Evolutionary conservation across 345 rosid genomes (phyloP), one percentile per base, ranked within the genome.

Genomic region (Erodium maritimum): DNA sequence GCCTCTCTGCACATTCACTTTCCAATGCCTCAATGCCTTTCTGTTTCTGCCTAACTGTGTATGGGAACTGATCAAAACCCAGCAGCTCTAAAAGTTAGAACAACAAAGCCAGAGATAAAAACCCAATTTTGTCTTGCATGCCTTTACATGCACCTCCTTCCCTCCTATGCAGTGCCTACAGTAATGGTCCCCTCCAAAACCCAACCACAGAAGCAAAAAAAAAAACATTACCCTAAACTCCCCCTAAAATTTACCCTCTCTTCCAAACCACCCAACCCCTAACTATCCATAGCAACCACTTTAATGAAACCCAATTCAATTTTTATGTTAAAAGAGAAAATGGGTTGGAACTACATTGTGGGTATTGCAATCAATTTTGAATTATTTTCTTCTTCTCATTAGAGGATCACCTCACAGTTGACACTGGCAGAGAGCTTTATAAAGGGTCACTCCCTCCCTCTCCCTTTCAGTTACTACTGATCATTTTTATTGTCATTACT

Each of bases 391-490:
- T 18, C 22, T 13, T 52, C 20, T 17, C 20, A 52, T 52, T 11
- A 22, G 55, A 45, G 54, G 64, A 50, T 63, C 45, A 46, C 25
- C 19, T 9, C 46, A 7, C 34, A 51, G n/a, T n/a, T n/a, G n/a
- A n/a, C n/a, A n/a, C n/a, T n/a, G n/a, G n/a, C 9, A 29, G 53
- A 56, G 57, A 63, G 65, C 52, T 58, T 20, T 52, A 55, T 29
- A 29, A 29, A 29, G 37, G 37, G 37, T 29, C 37, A 5, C 37
- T 29, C 37, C 37, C 37, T 29, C 59, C 67, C 82, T 71, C 68
- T 79, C 82, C 71, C 79, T 79, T 78, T 81, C 84, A 60, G 20
- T 60, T 53, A 23, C 58, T 61, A 48, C 58, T 33, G 25, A 54
- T 57, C 77, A 65, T 54, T 63, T 67, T 71, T 76, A 65, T 65